Evolutionary conservation across 768 basidiomycete species (phyloP).

Genomic region (Pholiota conissans): DNA sequence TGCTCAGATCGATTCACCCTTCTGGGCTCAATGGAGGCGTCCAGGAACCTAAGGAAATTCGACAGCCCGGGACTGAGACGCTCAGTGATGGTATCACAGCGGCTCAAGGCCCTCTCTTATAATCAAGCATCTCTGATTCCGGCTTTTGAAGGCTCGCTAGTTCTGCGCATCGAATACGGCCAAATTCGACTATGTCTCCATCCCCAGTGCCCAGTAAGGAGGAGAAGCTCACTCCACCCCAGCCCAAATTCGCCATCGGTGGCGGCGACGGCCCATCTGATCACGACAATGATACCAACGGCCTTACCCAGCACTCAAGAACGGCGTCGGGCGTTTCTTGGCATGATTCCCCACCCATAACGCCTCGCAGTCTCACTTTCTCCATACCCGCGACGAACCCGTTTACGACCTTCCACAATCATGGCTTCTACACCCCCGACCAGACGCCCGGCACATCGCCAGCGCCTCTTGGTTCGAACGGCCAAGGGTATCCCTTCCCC

Average conservation of each 20-base stretch:
- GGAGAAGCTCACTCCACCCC: constrained; percentile 31
- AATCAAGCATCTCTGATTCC: constrained; percentile 24
- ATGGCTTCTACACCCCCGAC: constrained; percentile 39
- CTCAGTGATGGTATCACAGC: constrained; percentile 25
- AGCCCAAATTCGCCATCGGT: constrained; percentile 29
- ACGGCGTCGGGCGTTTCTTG: constrained; percentile 32
- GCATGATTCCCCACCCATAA: constrained; percentile 38
- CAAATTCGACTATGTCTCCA: constrained; percentile 18
- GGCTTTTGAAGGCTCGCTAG: constrained; percentile 16
- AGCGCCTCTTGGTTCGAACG: constrained; percentile 18
- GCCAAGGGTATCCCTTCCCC: constrained; percentile 32
- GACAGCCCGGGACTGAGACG: constrained; percentile 26
- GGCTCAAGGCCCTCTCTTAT: constrained; percentile 30
- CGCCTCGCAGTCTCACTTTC: constrained; percentile 40
- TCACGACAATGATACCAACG: constrained; percentile 25
- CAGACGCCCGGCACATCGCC: constrained; percentile 28
- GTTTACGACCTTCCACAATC: constrained; percentile 44
- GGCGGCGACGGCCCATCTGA: constrained; percentile 27
- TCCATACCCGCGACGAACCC: constrained; percentile 45
- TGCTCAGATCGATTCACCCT: constrained; percentile 21
- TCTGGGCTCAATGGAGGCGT: constrained; percentile 20
- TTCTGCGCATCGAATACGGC: constrained; percentile 12
- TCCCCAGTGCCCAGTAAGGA: constrained; percentile 23
- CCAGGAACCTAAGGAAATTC: constrained; percentile 30
- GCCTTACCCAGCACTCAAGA: constrained; percentile 32